phyloP scores from a whole-genome alignment of 352 stramenopile species.

The Phytopythium vexans region DNA sequence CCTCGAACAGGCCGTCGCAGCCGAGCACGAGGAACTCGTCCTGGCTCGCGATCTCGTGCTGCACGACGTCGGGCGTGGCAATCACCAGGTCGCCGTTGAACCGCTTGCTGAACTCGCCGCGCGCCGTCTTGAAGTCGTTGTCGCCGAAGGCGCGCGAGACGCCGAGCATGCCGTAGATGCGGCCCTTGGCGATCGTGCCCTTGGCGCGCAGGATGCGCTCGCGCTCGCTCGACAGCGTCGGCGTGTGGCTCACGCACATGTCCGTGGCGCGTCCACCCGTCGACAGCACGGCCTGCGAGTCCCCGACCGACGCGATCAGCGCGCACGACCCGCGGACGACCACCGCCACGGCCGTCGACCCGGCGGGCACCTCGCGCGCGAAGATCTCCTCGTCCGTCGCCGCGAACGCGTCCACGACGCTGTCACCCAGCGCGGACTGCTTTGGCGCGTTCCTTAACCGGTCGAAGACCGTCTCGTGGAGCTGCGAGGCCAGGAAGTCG shows the following conservation, averaged over 20 bases:
- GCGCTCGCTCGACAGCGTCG: constrained; percentile 61
- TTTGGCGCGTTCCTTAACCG: constrained; percentile 35
- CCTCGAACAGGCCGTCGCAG: constrained; percentile 84
- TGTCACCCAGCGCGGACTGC: constrained; percentile 22
- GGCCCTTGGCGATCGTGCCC: constrained; percentile 76
- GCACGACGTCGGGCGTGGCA: constrained; percentile 61
- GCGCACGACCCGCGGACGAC: constrained; percentile 49
- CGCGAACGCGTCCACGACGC: constrained; percentile 45
- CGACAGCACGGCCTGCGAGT: constrained; percentile 79
- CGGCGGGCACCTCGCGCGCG: constrained; percentile 61
- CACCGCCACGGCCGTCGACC: constrained; percentile 66
- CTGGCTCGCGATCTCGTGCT: constrained; percentile 41
- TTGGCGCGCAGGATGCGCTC: constrained; percentile 80
- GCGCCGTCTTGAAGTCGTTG: constrained; percentile 83
- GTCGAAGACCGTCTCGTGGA: constrained; percentile 60
- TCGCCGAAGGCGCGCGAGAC: constrained; percentile 84
- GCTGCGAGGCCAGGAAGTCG: constrained; percentile 55
- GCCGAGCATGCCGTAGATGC: constrained; percentile 81
- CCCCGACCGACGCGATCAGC: constrained; percentile 67
- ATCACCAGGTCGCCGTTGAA: constrained; percentile 84
- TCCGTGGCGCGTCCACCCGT: constrained; percentile 48
- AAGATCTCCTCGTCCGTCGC: constrained; percentile 76
- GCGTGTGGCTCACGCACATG: constrained; percentile 70
- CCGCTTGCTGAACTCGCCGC: constrained; percentile 73
- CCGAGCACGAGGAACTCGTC: constrained; percentile 84